Evolutionary conservation across 495 filamentous ascomycete genomes (phyloP), one percentile per base, ranked within the genome.

Genomic region (Penicillium flavigenum): DNA sequence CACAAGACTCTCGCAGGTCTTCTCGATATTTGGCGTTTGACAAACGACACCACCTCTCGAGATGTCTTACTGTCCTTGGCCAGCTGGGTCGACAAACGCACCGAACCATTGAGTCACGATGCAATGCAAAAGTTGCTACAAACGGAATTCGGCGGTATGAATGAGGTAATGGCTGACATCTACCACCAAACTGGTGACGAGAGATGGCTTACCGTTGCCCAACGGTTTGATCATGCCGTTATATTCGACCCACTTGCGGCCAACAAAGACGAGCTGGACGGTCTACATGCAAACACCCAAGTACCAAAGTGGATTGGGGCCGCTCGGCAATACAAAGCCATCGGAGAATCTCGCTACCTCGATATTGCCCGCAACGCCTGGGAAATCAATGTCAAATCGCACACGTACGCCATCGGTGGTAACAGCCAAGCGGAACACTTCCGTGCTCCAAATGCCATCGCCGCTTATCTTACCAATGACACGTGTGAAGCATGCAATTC

Each of bases 401-500:
- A 47, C 45, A 47, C 45, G 1, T 47, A 47, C 45, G 45, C 45
- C 8, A 47, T 47, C n/a, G 45, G 45, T 17, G 45, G 45, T 47
- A 47, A 47, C 45, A 47, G 45, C 26, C 45, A 47, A 47, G 24
- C 45, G 16, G 45, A 47, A 29, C 45, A 47, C 45, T 47, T 47
- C 45, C 45, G 29, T 47, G 45, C 26, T 1, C 45, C 45, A 17
- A 47, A 47, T 47, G 45, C 45, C 16, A 47, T 47, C 27, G 45
- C 45, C 7, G 45, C 26, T 47, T 47, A 47, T 47, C 45, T 47
- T 29, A 10, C 16, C 27, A 22, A 31, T 11, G 45, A 47, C 26
- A 47, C 45, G 17, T 47, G 45, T 31, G 45, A 47, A 47, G 45
- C 45, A 47, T 47, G 45, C 27, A 47, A 47, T 29, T 47, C 45